A percentile compares a stretch with the other conserved stretches of the same genome.
phyloP scores from a whole-genome alignment of 208 protist species.

The Wallacemonas collosoma region DNA sequence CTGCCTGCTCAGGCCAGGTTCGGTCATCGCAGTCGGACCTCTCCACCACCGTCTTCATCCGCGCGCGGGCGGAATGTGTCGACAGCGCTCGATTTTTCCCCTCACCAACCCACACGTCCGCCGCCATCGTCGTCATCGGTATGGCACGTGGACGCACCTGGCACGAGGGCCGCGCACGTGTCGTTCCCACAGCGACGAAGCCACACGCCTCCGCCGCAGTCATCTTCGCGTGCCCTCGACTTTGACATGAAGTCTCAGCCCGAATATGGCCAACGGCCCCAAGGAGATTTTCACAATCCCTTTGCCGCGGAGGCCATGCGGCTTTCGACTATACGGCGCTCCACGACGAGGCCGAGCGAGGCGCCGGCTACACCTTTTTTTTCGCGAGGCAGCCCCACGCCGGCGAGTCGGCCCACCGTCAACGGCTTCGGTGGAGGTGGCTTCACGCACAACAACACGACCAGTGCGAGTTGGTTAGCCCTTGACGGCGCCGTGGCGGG shows the following conservation, averaged over 20 bases:
- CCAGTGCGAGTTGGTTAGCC: conserved; percentile 3
- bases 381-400: neutral
- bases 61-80: neutral
- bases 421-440: neutral
- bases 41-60: neutral
- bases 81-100: neutral
- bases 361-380: neutral
- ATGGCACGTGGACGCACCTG: too few relatives aligned
- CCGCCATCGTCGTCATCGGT: too few relatives aligned
- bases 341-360: neutral
- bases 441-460: conserved; percentile 4
- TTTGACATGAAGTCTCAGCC: neutral
- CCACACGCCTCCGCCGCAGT: neutral
- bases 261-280: too few relatives aligned
- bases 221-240: conserved; percentile 2
- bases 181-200: neutral
- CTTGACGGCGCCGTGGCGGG: neutral
- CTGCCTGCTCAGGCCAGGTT: neutral
- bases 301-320: neutral
- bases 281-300: neutral
- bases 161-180: neutral
- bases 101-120: neutral
- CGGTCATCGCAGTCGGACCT: neutral
- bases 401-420: conserved; percentile 6
- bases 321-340: neutral